Evolutionary conservation across 2,329 filamentous ascomycete species (phyloP).

Genomic region (Nemania sp.): DNA sequence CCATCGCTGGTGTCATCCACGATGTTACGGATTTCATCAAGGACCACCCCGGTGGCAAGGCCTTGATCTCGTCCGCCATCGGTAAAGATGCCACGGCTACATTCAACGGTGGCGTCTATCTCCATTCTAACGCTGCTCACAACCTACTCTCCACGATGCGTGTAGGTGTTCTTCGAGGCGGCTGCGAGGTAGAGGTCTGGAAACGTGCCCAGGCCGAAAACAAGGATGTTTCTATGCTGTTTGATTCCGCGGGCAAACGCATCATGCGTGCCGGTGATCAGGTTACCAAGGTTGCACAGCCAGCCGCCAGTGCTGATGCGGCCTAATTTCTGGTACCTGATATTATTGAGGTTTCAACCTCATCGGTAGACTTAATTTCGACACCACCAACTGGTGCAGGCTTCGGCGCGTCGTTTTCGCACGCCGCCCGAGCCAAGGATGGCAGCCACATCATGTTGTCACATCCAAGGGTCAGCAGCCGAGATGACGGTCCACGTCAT

Average conservation of each 20-base stretch:
- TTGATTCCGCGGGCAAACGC: slow-evolving; percentile 70
- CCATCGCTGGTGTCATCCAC: slow-evolving; percentile 67
- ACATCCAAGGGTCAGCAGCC: background rate
- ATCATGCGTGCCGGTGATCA: slow-evolving; percentile 77
- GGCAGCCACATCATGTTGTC: background rate
- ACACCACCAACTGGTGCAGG: background rate
- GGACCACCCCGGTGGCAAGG: slow-evolving; percentile 69
- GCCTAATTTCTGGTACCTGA: slow-evolving; percentile 50
- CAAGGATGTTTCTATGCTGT: slow-evolving; percentile 69
- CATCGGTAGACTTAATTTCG: background rate
- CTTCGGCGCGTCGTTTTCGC: background rate
- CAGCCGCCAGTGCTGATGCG: slow-evolving; percentile 72
- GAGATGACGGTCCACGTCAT: slow-evolving; percentile 10
- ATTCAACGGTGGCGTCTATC: slow-evolving; percentile 72
- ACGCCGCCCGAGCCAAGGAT: background rate
- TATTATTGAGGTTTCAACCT: background rate
- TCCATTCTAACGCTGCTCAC: slow-evolving; percentile 70
- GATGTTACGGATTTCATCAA: slow-evolving; percentile 69
- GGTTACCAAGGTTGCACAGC: slow-evolving; percentile 74
- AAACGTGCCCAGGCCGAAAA: slow-evolving; percentile 69
- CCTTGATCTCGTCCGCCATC: slow-evolving; percentile 66
- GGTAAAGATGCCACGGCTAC: slow-evolving; percentile 71
- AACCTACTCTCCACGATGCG: slow-evolving; percentile 71
- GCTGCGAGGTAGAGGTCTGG: slow-evolving; percentile 72
- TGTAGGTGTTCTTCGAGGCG: slow-evolving; percentile 68